Percentiles rank a stretch among this genome's conserved stretches.
Conservation (phyloP, 495 filamentous ascomycete genomes). For the Penicillium robsamsonii region DNA sequence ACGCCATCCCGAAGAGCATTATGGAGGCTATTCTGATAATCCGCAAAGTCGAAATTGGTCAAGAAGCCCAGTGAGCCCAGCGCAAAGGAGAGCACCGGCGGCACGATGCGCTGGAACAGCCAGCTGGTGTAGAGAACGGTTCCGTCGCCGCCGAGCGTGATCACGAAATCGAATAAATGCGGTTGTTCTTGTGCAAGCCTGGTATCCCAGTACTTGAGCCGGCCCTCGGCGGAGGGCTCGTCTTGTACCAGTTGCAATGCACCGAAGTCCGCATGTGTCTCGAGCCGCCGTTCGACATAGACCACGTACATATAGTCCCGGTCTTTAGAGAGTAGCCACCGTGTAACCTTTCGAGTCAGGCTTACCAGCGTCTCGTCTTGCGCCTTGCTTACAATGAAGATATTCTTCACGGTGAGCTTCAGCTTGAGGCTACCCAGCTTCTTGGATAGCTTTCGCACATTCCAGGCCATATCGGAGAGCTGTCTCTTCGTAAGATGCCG, state of each 20-base stretch:
- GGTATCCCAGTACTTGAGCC: conserved; percentile 80
- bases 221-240: conserved; percentile 51
- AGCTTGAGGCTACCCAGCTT: conserved; percentile 74
- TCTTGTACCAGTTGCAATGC: conserved; percentile 57
- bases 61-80: conserved; percentile 91
- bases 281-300: conserved; percentile 72
- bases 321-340: conserved; percentile 82
- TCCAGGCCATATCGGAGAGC: conserved; percentile 92
- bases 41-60: conserved; percentile 90
- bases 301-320: conserved; percentile 69
- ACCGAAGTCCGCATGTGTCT: conserved; percentile 69
- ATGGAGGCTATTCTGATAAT: conserved; percentile 66
- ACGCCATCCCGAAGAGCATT: conserved; percentile 79
- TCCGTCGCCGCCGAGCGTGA: conserved; percentile 94
- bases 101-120: conserved; percentile 96
- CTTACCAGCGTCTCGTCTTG: conserved; percentile 79
- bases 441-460: conserved; percentile 86
- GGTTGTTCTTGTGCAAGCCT: conserved; percentile 73
- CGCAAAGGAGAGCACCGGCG: conserved; percentile 87
- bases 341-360: conserved; percentile 71
- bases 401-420: conserved; percentile 73
- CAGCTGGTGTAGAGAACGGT: conserved; percentile 94
- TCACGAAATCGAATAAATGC: conserved; percentile 87
- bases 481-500: conserved; percentile 86
- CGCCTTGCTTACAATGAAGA: conserved; percentile 88